Conservation (phyloP, 495 filamentous ascomycete genomes). For the Bacidia gigantensis region DNA sequence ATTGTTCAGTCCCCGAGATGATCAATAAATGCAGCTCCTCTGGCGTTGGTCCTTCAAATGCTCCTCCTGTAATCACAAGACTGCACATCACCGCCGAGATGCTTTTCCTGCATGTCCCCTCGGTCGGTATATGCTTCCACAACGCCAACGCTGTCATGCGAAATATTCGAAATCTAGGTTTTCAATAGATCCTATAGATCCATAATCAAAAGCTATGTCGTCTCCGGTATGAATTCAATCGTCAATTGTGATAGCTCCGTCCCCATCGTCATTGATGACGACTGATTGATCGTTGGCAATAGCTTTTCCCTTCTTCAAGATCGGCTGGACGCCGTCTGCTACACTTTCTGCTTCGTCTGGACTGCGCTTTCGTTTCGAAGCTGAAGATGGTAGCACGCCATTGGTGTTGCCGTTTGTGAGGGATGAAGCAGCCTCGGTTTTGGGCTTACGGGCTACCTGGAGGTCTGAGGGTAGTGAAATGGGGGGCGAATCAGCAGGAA, state of each 20-base stretch:
- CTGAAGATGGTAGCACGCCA: neutral
- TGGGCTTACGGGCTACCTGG: conserved; percentile 40
- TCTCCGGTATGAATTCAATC: conserved; percentile 24
- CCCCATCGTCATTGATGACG: conserved; percentile 37
- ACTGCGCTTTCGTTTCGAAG: conserved; percentile 32
- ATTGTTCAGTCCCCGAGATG: neutral
- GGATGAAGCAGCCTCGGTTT: conserved; percentile 12
- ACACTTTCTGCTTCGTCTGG: conserved; percentile 29
- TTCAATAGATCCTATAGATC: too few relatives aligned
- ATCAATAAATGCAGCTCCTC: neutral
- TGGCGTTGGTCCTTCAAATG: neutral
- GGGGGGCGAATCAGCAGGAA: conserved; percentile 29
- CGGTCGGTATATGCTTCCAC: too few relatives aligned
- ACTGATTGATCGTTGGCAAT: conserved; percentile 24
- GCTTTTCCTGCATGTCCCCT: too few relatives aligned
- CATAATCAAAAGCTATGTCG: neutral
- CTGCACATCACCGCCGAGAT: too few relatives aligned
- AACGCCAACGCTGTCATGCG: neutral
- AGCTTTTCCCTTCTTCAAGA: conserved; percentile 32
- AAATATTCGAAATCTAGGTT: neutral
- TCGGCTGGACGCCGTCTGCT: conserved; percentile 19
- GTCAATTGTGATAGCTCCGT: conserved; percentile 64
- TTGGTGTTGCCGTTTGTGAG: conserved; percentile 11
- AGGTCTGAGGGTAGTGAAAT: conserved; percentile 31
- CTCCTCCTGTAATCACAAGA: too few relatives aligned